Percentiles rank a stretch among this genome's conserved stretches.
These are phyloP conservation scores for Xylaria arbuscula DNA, from an alignment of 2,329 filamentous ascomycete genomes.

Conservation along the genomic window DNA sequence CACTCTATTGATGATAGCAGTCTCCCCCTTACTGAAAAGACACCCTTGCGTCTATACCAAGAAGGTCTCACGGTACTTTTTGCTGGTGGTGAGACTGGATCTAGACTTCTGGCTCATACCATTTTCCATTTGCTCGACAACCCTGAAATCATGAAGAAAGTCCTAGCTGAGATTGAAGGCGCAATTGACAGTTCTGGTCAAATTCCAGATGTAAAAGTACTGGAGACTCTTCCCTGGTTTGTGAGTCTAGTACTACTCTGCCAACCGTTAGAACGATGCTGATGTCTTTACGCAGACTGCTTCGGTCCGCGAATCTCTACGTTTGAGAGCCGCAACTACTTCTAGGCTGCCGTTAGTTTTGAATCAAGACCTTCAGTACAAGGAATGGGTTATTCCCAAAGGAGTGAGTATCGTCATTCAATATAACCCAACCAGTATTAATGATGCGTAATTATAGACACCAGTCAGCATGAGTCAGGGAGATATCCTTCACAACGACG, in stretches of 20 bases:
- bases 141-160: neutral
- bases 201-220: neutral
- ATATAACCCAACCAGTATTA: neutral
- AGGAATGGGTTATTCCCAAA: constrained; percentile 9
- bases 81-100: constrained; percentile 2
- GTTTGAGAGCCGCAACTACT: neutral
- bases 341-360: constrained; percentile 3
- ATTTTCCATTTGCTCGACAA: constrained; percentile 7
- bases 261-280: neutral
- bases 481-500: constrained; percentile 12
- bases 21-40: constrained; percentile 4
- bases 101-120: constrained; percentile 5
- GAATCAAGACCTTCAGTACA: neutral
- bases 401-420: neutral
- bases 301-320: constrained; percentile 4
- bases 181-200: neutral
- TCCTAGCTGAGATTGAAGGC: neutral
- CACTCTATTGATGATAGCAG: constrained; percentile 8
- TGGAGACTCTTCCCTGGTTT: constrained; percentile 1
- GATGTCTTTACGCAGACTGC: neutral
- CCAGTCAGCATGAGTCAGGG: constrained; percentile 4
- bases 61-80: constrained; percentile 3
- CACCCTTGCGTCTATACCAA: neutral
- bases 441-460: neutral
- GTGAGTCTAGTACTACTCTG: neutral